phyloP scores from a whole-genome alignment of 2,329 filamentous ascomycete species.

The Metarhizium guizhouense region DNA sequence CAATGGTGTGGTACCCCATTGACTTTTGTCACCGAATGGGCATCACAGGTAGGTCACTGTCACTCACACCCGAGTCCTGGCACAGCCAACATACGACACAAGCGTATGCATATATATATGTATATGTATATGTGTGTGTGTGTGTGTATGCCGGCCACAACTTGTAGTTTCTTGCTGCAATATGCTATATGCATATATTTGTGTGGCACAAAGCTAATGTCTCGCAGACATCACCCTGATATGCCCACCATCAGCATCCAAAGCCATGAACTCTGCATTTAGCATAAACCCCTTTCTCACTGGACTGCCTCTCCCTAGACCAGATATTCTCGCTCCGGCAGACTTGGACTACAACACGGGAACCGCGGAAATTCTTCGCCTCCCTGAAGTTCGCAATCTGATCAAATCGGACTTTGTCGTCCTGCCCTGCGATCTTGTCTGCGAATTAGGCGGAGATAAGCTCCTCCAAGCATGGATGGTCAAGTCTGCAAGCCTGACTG shows the following conservation, averaged over 20 bases:
- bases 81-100: neutral
- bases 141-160: neutral
- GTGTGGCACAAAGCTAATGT: slow-evolving; percentile 7
- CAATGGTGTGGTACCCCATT: slow-evolving; percentile 85
- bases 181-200: slow-evolving; percentile 5
- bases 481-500: slow-evolving; percentile 61
- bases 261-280: slow-evolving; percentile 60
- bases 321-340: slow-evolving; percentile 67
- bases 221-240: slow-evolving; percentile 51
- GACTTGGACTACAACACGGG: slow-evolving; percentile 75
- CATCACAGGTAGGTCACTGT: slow-evolving; percentile 51
- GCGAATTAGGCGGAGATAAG: slow-evolving; percentile 74
- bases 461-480: slow-evolving; percentile 91
- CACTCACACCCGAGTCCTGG: neutral
- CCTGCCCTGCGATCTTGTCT: slow-evolving; percentile 87
- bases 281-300: slow-evolving; percentile 74
- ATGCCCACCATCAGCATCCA: slow-evolving; percentile 54
- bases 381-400: slow-evolving; percentile 70
- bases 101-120: neutral
- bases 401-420: slow-evolving; percentile 84
- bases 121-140: neutral
- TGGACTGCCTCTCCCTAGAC: slow-evolving; percentile 60
- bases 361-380: slow-evolving; percentile 78
- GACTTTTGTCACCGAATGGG: slow-evolving; percentile 80
- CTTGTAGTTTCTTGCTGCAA: neutral